Base-by-base conservation (phyloP, 306 rosid genomes). In the Inga laurina region DNA sequence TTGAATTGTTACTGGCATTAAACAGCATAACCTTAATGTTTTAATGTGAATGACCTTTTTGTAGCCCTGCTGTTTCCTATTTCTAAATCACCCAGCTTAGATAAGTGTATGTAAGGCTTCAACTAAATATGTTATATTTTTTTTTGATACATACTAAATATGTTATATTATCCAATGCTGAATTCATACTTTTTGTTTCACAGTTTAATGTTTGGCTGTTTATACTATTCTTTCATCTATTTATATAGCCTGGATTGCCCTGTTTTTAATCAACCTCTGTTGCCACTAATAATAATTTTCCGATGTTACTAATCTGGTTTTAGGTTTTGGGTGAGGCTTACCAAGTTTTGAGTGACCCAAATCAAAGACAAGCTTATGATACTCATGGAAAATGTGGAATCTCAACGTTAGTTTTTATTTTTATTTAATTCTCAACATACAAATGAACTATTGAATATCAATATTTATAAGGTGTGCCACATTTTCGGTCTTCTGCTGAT, bases 311-410 rank as follows among this genome's bases (percentile, higher is more conserved):
- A 24, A 81, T 67, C 72, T 75, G 81, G 77, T 73, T 87, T 91
- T 89, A 96, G 99, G 98, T 91, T 73, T 84, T 96, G 76, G 99
- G 99, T 39, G 99, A 96, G 87, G 99, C 99, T 82, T 96, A 96
- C 92, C 99, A 96, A 84, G 99, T 96, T 57, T 81, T 96, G 64
- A 92, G 99, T 83, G 98, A 96, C 81, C 94, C 92, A 77, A 7
- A 84, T 72, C 99, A 96, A 89, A 90, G 97, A 59, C 95, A 96
- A 89, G 97, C 99, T 19, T 96, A 96, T 62, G 99, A 96, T 89
- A 91, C 90, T 61, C 72, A 81, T 72, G 99, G 99, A 59, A 96
- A 96, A 88, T 88, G 98, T 61, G 98, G 98, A 85, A 94, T 96
- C 83, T 96, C 99, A 61, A 91, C 99, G 99, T 96, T 68, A 79